Evolutionary conservation across 75 land plant genomes (phyloP).

Genomic region (Pseudotsuga menziesii): DNA sequence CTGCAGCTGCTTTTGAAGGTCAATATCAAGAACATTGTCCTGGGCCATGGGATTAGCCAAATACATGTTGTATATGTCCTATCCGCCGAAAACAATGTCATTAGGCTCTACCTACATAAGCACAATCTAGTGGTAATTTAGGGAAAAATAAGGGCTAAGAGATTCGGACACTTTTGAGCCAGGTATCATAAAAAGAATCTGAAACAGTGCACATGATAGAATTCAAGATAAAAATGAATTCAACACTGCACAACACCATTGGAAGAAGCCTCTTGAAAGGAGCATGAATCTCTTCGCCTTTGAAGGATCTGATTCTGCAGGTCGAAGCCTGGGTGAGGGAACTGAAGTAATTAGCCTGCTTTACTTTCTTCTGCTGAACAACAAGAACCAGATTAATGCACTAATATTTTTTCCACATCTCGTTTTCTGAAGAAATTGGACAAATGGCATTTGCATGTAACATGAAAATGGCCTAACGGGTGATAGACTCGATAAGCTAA

Average conservation of each 20-base stretch:
- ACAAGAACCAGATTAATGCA: neutral
- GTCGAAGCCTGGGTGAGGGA: slow-evolving; percentile 90
- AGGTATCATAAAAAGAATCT: neutral
- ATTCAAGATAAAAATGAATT: neutral
- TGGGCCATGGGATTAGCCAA: slow-evolving; percentile 93
- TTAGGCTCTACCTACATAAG: slow-evolving; percentile 77
- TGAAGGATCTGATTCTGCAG: slow-evolving; percentile 77
- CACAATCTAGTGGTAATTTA: neutral
- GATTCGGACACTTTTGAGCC: neutral
- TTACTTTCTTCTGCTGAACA: slow-evolving; percentile 80
- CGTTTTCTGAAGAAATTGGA: too few species aligned
- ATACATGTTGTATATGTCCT: slow-evolving; percentile 96
- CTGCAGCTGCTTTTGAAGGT: slow-evolving; percentile 91
- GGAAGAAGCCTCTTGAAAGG: slow-evolving; percentile 97
- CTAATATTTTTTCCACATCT: slow-evolving; percentile 46
- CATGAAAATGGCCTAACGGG: too few species aligned
- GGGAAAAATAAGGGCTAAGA: too few species aligned
- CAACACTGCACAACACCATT: slow-evolving; percentile 52
- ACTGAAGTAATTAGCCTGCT: slow-evolving; percentile 91
- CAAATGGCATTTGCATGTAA: too few species aligned
- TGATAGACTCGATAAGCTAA: too few species aligned
- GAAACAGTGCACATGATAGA: too few species aligned
- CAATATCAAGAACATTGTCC: slow-evolving; percentile 88
- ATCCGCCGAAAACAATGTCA: slow-evolving; percentile 95
- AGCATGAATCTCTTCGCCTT: slow-evolving; percentile 91